Conservation (phyloP, 1,284 basidiomycete genomes). For the Grifola frondosa region DNA sequence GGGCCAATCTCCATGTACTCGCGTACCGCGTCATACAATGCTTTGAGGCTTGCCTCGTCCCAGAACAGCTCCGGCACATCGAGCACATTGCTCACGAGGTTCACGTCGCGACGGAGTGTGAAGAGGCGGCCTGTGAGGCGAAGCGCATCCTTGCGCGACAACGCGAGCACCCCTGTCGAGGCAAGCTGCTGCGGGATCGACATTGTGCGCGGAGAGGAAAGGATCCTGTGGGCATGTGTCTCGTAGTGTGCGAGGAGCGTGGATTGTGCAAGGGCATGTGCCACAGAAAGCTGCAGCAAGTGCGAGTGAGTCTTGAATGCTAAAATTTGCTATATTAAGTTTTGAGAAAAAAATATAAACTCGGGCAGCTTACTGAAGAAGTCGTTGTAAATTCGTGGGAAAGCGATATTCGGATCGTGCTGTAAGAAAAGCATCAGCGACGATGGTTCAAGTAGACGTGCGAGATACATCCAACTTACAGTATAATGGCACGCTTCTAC, state of each 20-base stretch:
- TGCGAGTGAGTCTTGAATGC: conserved; percentile 89
- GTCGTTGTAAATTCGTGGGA: conserved; percentile 88
- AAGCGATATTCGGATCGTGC: conserved; percentile 86
- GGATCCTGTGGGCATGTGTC: conserved; percentile 74
- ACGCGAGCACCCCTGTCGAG: conserved; percentile 71
- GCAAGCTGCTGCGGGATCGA: conserved; percentile 89
- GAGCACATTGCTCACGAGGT: conserved; percentile 91
- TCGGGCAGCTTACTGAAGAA: conserved; percentile 71
- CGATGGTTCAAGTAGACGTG: conserved; percentile 3
- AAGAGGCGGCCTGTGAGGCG: conserved; percentile 85
- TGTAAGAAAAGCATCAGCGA: conserved; percentile 29
- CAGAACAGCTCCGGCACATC: conserved; percentile 96
- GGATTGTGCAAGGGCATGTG: conserved; percentile 93
- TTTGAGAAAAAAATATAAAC: background rate
- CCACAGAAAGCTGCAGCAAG: conserved; percentile 84
- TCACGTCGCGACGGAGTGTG: conserved; percentile 87
- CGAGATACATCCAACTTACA: conserved; percentile 41
- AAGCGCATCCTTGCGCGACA: conserved; percentile 82
- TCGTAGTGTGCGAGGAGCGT: conserved; percentile 92
- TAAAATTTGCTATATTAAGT: conserved; percentile 29
- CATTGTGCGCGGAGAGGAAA: conserved; percentile 74
- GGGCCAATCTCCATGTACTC: conserved; percentile 94
- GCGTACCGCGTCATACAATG: conserved; percentile 89
- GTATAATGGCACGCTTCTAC: conserved; percentile 87
- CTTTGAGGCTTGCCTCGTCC: conserved; percentile 89